Conservation (phyloP, 495 filamentous ascomycete genomes). For the Podospora comata region DNA sequence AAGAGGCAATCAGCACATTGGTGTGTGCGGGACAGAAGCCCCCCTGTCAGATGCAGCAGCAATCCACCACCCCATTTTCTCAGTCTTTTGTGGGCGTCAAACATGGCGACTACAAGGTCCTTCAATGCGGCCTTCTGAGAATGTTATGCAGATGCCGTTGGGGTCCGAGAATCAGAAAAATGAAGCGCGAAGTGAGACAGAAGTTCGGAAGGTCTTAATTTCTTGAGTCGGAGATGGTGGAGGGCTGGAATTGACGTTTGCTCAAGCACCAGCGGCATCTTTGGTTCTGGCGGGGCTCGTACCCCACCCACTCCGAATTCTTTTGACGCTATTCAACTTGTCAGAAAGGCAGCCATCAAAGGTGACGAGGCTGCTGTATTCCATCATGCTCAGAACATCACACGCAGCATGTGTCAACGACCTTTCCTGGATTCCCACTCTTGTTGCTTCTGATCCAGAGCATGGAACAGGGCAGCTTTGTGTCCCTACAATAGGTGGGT, state of each 20-base stretch:
- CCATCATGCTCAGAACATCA: not conserved
- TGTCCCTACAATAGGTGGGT: not conserved
- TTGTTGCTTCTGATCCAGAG: not conserved
- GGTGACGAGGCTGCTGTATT: not conserved
- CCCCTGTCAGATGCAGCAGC: conserved; percentile 21
- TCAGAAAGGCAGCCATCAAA: not conserved
- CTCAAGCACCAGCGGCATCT: not conserved
- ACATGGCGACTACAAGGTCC: not conserved
- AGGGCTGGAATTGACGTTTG: not conserved
- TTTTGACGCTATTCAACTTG: not conserved
- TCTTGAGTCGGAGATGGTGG: not conserved
- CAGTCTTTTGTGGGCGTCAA: not conserved
- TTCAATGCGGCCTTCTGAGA: not conserved
- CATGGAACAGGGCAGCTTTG: not conserved
- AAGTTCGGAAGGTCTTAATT: not conserved
- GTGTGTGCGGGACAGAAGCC: conserved; percentile 10
- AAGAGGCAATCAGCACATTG: not conserved
- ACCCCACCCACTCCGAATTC: not conserved
- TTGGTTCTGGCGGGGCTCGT: not conserved
- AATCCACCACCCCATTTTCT: conserved; percentile 11
- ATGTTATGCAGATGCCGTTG: not conserved
- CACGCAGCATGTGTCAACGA: not conserved
- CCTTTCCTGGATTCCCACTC: not conserved
- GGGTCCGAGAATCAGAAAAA: not conserved
- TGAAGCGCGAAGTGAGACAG: not conserved